Conservation (phyloP, 176 grass and related monocot species). For the Oryza glumipatula region DNA sequence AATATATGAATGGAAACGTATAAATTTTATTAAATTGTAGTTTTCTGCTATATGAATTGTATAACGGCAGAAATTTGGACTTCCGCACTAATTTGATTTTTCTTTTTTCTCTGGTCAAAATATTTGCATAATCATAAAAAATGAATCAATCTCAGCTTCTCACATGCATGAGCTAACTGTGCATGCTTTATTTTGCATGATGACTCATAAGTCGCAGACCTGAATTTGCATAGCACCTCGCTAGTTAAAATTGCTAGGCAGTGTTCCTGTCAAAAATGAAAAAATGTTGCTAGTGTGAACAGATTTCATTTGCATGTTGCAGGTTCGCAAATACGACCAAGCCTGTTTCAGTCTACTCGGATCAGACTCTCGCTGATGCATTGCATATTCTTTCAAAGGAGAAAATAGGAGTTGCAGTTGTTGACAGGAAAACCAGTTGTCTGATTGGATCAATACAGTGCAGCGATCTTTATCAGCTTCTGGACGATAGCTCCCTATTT, state of each 20-base stretch:
- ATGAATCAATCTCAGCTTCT: not conserved
- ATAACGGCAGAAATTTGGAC: no score
- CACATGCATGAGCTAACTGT: not conserved
- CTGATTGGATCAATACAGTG: slow-evolving; percentile 49
- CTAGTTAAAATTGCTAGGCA: no score
- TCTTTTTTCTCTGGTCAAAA: no score
- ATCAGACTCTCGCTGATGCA: slow-evolving; percentile 38
- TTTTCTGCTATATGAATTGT: no score
- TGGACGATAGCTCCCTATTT: slow-evolving; percentile 58
- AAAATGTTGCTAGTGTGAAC: not conserved
- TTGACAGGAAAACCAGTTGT: slow-evolving; percentile 42
- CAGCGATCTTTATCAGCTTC: slow-evolving; percentile 51
- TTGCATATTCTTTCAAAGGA: slow-evolving; percentile 49
- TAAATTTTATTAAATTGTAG: no score
- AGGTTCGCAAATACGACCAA: slow-evolving; percentile 35
- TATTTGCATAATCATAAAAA: no score
- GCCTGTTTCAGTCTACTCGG: slow-evolving; percentile 38
- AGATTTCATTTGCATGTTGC: not conserved
- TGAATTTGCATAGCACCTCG: no score
- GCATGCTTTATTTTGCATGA: not conserved
- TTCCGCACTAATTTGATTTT: no score
- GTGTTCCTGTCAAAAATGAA: not conserved
- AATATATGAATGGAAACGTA: no score
- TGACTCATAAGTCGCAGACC: not conserved
- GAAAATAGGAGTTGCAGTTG: slow-evolving; percentile 44